Evolutionary conservation across 2,329 filamentous ascomycete species (phyloP).

Genomic region (Aspergillus sp.): DNA sequence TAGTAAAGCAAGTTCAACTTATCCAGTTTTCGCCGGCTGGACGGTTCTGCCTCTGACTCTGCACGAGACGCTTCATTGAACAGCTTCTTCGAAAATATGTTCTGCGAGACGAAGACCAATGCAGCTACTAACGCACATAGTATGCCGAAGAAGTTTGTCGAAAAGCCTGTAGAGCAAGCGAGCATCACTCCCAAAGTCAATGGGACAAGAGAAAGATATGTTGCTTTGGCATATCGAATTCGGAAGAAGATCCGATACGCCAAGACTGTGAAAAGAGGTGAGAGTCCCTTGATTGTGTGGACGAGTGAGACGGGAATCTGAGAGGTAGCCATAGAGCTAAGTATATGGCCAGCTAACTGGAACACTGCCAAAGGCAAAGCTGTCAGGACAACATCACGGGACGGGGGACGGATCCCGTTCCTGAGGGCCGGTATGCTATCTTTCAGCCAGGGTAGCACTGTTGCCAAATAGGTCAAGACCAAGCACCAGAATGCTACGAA

Average conservation of each 20-base stretch:
- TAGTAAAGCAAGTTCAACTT: slow-evolving; percentile 97
- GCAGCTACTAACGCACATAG: slow-evolving; percentile 86
- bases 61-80: slow-evolving; percentile 92
- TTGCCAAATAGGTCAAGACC: slow-evolving; percentile 73
- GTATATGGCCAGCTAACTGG: slow-evolving; percentile 88
- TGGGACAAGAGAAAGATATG: slow-evolving; percentile 86
- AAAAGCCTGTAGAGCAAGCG: slow-evolving; percentile 89
- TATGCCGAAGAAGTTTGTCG: slow-evolving; percentile 86
- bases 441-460: slow-evolving; percentile 69
- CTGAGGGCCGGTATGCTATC: slow-evolving; percentile 74
- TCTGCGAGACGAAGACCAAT: slow-evolving; percentile 94
- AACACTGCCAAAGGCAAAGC: slow-evolving; percentile 92
- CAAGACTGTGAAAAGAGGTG: slow-evolving; percentile 89
- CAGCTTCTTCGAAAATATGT: slow-evolving; percentile 96
- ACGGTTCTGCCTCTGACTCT: slow-evolving; percentile 69
- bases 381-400: slow-evolving; percentile 76
- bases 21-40: slow-evolving; percentile 75
- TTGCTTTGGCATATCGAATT: slow-evolving; percentile 82
- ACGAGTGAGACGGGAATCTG: slow-evolving; percentile 96
- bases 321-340: slow-evolving; percentile 90
- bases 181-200: slow-evolving; percentile 93
- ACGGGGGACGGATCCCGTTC: slow-evolving; percentile 79
- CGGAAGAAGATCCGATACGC: slow-evolving; percentile 89
- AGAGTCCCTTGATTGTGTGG: slow-evolving; percentile 97
- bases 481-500: slow-evolving; percentile 90